Percentiles rank a stretch among this genome's conserved stretches.
These are phyloP conservation scores for Phytopythium kandeliae DNA, from an alignment of 352 stramenopile species.

Conservation along the genomic window DNA sequence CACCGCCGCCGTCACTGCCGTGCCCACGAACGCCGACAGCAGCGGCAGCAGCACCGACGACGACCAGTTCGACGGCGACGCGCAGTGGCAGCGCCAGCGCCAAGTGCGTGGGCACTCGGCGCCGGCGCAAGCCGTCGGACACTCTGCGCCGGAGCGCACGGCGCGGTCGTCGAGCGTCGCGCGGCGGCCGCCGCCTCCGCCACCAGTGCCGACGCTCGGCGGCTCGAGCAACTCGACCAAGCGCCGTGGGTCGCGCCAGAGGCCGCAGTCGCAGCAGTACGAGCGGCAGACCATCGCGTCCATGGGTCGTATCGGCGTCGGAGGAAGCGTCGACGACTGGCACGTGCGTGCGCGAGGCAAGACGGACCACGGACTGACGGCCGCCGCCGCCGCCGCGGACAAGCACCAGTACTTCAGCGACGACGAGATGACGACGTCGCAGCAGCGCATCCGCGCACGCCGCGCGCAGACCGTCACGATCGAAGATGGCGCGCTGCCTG, in stretches of 20 bases:
- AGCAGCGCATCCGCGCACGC: slow-evolving; percentile 16
- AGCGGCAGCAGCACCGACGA: neutral
- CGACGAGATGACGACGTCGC: slow-evolving; percentile 13
- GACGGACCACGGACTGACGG: slow-evolving; percentile 11
- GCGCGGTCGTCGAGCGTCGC: neutral
- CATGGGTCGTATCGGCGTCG: neutral
- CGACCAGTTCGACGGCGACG: neutral
- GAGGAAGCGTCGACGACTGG: slow-evolving; percentile 8
- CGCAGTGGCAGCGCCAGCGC: slow-evolving; percentile 1
- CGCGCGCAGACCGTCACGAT: slow-evolving; percentile 37
- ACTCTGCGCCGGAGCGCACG: neutral
- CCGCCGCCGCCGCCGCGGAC: slow-evolving; percentile 5
- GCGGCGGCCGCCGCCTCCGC: neutral
- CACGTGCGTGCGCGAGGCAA: slow-evolving; percentile 9
- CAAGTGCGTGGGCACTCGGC: slow-evolving; percentile 5
- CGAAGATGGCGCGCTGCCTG: slow-evolving; percentile 15
- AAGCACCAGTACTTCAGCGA: slow-evolving; percentile 14
- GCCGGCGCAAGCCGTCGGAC: neutral
- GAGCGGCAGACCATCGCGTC: slow-evolving; percentile 1
- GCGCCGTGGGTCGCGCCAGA: neutral
- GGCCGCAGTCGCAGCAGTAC: slow-evolving; percentile 4
- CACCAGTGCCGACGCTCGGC: slow-evolving; percentile 4
- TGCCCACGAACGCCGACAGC: no score
- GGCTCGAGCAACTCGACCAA: neutral
- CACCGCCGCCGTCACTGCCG: neutral